These are phyloP conservation scores for Tolypocladium tropicale DNA, from an alignment of 2,329 filamentous ascomycete species.

Conservation along the genomic window DNA sequence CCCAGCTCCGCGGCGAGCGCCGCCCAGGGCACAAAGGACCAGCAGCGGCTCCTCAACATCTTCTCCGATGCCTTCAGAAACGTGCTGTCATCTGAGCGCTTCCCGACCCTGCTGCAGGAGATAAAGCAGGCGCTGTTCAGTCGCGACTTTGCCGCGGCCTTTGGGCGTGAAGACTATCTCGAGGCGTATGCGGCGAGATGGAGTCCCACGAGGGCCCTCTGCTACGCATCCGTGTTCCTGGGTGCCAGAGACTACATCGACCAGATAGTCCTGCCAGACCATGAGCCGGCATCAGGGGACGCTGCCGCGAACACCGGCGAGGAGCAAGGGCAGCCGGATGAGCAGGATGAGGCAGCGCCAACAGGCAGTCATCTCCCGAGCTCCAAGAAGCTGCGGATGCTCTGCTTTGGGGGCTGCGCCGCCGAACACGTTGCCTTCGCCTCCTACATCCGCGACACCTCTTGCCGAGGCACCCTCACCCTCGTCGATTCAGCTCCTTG, in stretches of 20 bases:
- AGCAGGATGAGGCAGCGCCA: background rate
- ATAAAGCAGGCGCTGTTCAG: conserved; percentile 81
- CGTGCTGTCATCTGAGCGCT: conserved; percentile 34
- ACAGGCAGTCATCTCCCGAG: background rate
- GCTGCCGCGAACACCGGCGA: background rate
- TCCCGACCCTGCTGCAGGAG: conserved; percentile 56
- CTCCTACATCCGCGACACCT: conserved; percentile 25
- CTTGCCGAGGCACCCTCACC: conserved; percentile 32
- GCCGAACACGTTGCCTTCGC: conserved; percentile 51
- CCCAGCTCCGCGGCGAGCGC: background rate
- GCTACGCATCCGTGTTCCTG: conserved; percentile 55
- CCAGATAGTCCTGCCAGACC: conserved; percentile 6
- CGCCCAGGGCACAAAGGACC: conserved; percentile 17
- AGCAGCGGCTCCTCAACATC: conserved; percentile 63
- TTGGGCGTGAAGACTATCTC: conserved; percentile 60
- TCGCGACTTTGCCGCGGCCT: conserved; percentile 74
- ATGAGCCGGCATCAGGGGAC: background rate
- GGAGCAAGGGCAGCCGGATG: background rate
- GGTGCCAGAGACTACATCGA: conserved; percentile 24
- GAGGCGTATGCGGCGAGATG: conserved; percentile 81
- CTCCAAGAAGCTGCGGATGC: conserved; percentile 22
- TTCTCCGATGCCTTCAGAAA: conserved; percentile 56
- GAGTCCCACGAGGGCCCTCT: conserved; percentile 78
- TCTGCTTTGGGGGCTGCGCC: conserved; percentile 47
- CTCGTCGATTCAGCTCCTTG: conserved; percentile 81